Evolutionary conservation across 352 stramenopile species (phyloP).

Genomic region (Globisporangium heterothallicum): DNA sequence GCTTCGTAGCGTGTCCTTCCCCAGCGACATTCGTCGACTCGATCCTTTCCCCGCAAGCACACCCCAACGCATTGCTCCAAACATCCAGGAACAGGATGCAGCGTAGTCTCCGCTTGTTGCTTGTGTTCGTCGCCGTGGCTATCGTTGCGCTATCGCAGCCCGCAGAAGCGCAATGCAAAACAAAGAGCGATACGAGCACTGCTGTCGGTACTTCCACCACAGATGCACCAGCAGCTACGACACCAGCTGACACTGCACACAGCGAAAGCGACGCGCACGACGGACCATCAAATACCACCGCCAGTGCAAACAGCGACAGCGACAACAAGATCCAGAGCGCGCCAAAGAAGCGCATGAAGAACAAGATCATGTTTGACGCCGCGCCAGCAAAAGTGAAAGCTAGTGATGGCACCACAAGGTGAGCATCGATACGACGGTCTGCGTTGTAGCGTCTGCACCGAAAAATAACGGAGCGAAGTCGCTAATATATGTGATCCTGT

Average conservation of each 20-base stretch:
- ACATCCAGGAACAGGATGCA: no score
- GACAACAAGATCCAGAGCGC: conserved; percentile 7
- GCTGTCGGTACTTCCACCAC: background rate
- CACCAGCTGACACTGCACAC: background rate
- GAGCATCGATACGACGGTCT: no score
- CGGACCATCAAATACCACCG: no score
- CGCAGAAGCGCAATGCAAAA: background rate
- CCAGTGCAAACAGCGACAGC: background rate
- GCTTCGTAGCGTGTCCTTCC: no score
- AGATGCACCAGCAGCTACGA: background rate
- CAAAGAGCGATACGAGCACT: background rate
- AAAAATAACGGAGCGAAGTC: no score
- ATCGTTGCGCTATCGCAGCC: background rate
- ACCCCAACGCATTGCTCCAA: no score
- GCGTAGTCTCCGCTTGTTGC: background rate
- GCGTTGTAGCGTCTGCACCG: no score
- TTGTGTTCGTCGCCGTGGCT: background rate
- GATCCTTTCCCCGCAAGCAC: no score
- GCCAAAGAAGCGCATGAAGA: conserved; percentile 11
- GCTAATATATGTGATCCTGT: no score
- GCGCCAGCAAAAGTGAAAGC: background rate
- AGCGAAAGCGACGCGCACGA: background rate
- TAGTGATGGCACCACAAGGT: background rate
- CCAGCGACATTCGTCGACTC: no score
- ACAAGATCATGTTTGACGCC: conserved; percentile 7